These are phyloP conservation scores for Raddia guianensis DNA, from an alignment of 176 grass and related monocot genomes.

Conservation along the genomic window DNA sequence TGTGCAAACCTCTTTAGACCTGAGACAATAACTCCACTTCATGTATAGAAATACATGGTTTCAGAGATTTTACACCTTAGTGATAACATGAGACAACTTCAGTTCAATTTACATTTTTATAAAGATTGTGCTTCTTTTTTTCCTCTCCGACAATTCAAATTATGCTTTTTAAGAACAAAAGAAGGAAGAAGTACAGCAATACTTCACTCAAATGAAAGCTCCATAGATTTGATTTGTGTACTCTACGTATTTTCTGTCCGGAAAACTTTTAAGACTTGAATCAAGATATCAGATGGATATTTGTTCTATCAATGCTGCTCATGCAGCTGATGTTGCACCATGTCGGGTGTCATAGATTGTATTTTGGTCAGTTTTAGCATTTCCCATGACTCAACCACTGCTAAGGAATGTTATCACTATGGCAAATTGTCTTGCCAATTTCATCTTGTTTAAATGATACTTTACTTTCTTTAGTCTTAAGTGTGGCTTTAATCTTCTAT, in stretches of 20 bases:
- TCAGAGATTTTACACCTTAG: too few relatives aligned
- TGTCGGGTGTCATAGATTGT: neutral
- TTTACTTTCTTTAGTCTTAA: conserved; percentile 19
- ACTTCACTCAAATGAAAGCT: neutral
- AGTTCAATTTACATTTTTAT: neutral
- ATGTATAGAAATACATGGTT: too few relatives aligned
- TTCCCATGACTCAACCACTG: neutral
- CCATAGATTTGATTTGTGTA: neutral
- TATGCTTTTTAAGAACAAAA: neutral
- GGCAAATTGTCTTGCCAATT: neutral
- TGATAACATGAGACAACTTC: too few relatives aligned
- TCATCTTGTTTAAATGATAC: conserved; percentile 1
- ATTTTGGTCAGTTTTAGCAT: conserved; percentile 10
- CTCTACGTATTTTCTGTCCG: neutral
- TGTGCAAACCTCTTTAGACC: too few relatives aligned
- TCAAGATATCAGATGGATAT: neutral
- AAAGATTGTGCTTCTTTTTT: neutral
- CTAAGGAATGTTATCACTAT: neutral
- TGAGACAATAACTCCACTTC: too few relatives aligned
- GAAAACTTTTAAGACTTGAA: neutral
- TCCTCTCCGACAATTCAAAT: neutral
- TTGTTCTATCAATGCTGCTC: neutral
- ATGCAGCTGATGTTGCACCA: neutral
- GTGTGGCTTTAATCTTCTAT: conserved; percentile 1
- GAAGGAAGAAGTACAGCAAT: neutral